Evolutionary conservation across 83 land plant genomes (phyloP).

Genomic region (Isoetes engelmannii): DNA sequence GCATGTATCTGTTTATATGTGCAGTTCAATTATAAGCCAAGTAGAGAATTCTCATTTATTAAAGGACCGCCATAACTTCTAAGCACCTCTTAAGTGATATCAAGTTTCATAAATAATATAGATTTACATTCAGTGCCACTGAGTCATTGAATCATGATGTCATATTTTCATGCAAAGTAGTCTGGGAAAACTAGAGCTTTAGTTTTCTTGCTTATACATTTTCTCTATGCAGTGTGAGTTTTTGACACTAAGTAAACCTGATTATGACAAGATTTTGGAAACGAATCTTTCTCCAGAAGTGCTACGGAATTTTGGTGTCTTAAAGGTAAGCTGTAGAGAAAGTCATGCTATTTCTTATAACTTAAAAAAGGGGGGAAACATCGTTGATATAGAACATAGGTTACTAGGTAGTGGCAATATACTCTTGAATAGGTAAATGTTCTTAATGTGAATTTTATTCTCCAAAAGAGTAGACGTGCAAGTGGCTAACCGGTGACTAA

Average conservation of each 20-base stretch:
- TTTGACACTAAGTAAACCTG: constrained; percentile 18
- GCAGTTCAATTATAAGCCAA: no score
- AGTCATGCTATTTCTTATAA: no score
- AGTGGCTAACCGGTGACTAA: no score
- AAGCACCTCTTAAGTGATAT: not conserved
- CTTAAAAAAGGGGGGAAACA: no score
- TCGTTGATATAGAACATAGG: no score
- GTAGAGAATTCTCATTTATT: not conserved
- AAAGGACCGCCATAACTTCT: constrained; percentile 6
- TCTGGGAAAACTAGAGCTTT: not conserved
- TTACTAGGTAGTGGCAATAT: no score
- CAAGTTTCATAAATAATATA: not conserved
- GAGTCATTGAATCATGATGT: not conserved
- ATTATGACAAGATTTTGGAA: constrained; percentile 23
- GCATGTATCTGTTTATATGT: no score
- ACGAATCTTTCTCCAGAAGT: constrained; percentile 16
- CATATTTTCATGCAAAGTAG: not conserved
- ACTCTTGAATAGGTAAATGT: no score
- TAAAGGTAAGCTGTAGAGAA: no score
- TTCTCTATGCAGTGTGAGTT: constrained; percentile 21
- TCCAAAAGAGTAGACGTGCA: no score
- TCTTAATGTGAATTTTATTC: no score
- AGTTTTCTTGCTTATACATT: not conserved
- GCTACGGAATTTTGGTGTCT: not conserved
- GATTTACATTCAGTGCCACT: not conserved